Base-by-base conservation (phyloP, 2,329 filamentous ascomycete species). In the Lasiodiplodia theobromae region DNA sequence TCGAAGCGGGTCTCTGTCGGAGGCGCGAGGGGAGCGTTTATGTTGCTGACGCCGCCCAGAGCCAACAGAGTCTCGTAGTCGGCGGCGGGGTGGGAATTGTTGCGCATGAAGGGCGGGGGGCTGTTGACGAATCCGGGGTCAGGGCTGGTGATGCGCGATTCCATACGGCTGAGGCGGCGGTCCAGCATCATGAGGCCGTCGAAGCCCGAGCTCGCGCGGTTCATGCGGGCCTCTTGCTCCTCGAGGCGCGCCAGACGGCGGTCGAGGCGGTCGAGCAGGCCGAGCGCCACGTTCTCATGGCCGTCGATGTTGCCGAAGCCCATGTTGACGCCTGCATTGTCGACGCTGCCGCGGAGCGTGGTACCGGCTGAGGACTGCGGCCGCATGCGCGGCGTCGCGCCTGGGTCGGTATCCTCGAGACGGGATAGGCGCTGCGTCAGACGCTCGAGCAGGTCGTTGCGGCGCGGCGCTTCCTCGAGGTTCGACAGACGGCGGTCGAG, bases 191-290 rank as follows among this genome's bases (percentile, higher is more conserved):
- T 40, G 7, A 68, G 49, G 25, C 47, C 54, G n/a, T 68, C 66
- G 34, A 62, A 18, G 25, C 57, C 66, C 16, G 56, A 56, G 57
- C 21, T 53, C 11, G 52, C 57, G n/a, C 57, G 31, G 18, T 23
- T 25, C 37, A 37, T 21, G 66, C 57, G 66, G 10, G 47, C 37
- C 40, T 68, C 66, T 28, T 54, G 38, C 18, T 68, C 56, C 16
- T 68, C 67, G 38, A 68, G 67, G 40, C 49, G 49, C 18, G 58
- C 38, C 18, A 68, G 58, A 14, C 67, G 67, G 51, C 51, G 58
- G 58, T 68, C 67, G 18, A 68, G 58, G 67, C 67, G 67, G 51
- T 68, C 58, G 58, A 68, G 67, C 25, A 64, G 58, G 58, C 11
- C 38, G 67, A 57, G 16, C 14, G 56, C 51, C 1, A 56, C n/a